phyloP scores from a whole-genome alignment of 805 yeast genomes.

The Torulaspora indica region DNA sequence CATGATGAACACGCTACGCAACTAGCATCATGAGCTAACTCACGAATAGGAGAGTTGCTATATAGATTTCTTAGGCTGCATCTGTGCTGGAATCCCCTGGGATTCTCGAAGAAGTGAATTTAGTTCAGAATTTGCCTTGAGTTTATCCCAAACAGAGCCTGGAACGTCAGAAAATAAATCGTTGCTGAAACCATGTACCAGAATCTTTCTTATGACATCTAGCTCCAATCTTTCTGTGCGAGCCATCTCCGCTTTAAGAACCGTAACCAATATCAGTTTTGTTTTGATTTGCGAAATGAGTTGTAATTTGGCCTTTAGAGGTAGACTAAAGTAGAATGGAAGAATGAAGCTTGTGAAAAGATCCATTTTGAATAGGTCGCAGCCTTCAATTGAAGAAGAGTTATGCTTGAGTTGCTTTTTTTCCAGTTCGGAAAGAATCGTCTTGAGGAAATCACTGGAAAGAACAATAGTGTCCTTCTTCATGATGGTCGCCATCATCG shows the following conservation, averaged over 20 bases:
- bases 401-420: not conserved
- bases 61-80: not conserved
- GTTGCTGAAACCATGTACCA: constrained; percentile 4
- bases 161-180: constrained; percentile 5
- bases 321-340: constrained; percentile 10
- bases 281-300: constrained; percentile 1
- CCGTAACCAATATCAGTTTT: not conserved
- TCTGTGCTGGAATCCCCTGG: not conserved
- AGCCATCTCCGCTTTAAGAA: not conserved
- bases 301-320: constrained; percentile 1
- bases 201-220: constrained; percentile 3
- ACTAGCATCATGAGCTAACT: not conserved
- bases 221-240: not conserved
- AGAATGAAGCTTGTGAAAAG: constrained; percentile 9
- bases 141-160: constrained; percentile 5
- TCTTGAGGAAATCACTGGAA: constrained; percentile 7
- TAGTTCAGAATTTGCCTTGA: constrained; percentile 1
- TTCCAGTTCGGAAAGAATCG: constrained; percentile 7
- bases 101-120: not conserved
- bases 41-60: not conserved
- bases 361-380: not conserved
- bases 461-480: constrained; percentile 1
- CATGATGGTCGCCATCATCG: constrained; percentile 15
- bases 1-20: not conserved
- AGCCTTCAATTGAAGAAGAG: not conserved